Evolutionary conservation across 495 filamentous ascomycete species (phyloP), one percentile per base, ranked within the genome.

Genomic region (Penicillium antarcticum): DNA sequence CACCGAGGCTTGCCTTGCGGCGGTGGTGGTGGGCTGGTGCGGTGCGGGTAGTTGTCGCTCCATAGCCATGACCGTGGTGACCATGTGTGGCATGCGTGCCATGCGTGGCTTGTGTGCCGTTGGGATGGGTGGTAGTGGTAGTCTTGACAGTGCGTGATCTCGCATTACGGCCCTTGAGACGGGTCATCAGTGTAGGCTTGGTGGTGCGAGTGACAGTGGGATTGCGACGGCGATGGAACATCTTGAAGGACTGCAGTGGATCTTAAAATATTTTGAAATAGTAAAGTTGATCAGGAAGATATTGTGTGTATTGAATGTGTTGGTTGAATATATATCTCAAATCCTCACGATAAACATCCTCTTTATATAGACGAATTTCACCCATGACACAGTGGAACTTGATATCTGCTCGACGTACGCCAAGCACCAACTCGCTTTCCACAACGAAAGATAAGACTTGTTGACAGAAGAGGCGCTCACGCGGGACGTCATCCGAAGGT

Each of bases 1-100:
- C 86, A 17, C 85, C 82, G 29, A 88, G 67, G 26, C 71, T 76
- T 0, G 76, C 65, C 31, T 78, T 76, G 52, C 85, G 79, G 46
- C 74, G 63, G 17, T 84, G 84, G 48, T 83, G 82, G 48, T 82
- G 26, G 26, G 26, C 5, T 8, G 26, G 26, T 29, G 26, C 26
- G 26, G 26, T 81, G 0, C 56, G 66, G 4, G 61, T 67, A n/a
- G 52, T n/a, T 35, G 54, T 41, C 14, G 10, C 24, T 38, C 57
- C 48, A 38, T 49, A 42, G 36, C 40, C 46, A 29, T 52, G 19
- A 38, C 14, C 11, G 14, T 14, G 36, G 6, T 24, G 43, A 7
- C 43, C 43, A 23, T 5, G 45, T 1, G 24, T 29, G 8, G 26
- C 26, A 29, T 29, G 26, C 8, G 26, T 29, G 16, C 29, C 36